A percentile compares a stretch with the other conserved stretches of the same genome.
These are phyloP conservation scores for Candida chauliodis DNA, from an alignment of 805 yeast species.

Conservation along the genomic window DNA sequence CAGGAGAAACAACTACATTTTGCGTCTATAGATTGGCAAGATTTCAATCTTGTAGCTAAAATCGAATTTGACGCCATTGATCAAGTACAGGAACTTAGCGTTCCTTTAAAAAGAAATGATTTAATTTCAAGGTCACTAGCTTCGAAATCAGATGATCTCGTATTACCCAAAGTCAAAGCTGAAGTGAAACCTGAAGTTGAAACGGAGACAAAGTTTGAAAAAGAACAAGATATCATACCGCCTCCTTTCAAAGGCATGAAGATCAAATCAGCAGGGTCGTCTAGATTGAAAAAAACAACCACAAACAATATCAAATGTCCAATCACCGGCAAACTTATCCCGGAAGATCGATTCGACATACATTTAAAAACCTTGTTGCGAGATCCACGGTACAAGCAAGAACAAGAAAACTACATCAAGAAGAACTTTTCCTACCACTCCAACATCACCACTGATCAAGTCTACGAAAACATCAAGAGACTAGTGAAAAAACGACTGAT, in stretches of 20 bases:
- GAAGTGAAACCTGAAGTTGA: constrained; percentile 3
- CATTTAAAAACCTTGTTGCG: constrained; percentile 68
- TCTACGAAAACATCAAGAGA: constrained; percentile 57
- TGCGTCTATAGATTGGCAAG: constrained; percentile 86
- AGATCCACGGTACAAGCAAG: constrained; percentile 75
- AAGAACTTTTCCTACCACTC: constrained; percentile 49
- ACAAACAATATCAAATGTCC: constrained; percentile 62
- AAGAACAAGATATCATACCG: constrained; percentile 7
- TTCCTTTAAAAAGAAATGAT: constrained; percentile 56
- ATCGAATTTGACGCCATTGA: constrained; percentile 63
- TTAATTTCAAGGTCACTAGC: constrained; percentile 60
- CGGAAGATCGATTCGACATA: constrained; percentile 65
- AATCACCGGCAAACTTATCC: constrained; percentile 66
- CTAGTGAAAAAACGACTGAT: constrained; percentile 29
- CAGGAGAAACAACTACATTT: constrained; percentile 48
- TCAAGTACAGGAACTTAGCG: constrained; percentile 50
- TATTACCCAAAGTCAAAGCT: constrained; percentile 6
- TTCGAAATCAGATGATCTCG: constrained; percentile 36
- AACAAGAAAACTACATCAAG: constrained; percentile 56
- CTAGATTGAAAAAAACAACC: constrained; percentile 40
- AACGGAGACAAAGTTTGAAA: too few species aligned
- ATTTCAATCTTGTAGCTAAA: constrained; percentile 68
- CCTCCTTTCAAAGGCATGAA: constrained; percentile 51
- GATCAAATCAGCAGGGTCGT: constrained; percentile 67
- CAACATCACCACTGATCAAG: constrained; percentile 54